These are phyloP conservation scores for Fomitopsis betulina DNA, from an alignment of 1,284 basidiomycete species.

Conservation along the genomic window DNA sequence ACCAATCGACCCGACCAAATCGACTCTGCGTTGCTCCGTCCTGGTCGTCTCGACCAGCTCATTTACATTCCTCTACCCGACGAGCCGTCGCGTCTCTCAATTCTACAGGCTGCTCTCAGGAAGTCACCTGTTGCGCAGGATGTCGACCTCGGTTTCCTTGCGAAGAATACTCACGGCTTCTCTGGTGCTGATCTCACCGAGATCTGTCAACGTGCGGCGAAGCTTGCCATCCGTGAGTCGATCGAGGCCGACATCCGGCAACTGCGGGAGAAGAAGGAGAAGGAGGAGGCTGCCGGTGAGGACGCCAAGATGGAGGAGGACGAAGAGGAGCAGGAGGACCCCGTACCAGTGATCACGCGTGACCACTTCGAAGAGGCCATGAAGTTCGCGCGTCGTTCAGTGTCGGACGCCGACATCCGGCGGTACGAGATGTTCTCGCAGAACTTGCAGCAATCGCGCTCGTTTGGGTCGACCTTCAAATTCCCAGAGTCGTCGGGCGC, in stretches of 20 bases:
- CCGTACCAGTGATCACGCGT: conserved; percentile 92
- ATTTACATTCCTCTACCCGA: conserved; percentile 95
- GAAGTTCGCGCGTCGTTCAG: conserved; percentile 89
- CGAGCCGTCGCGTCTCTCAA: conserved; percentile 87
- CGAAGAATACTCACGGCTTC: conserved; percentile 96
- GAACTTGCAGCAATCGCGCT: conserved; percentile 86
- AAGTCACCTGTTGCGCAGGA: conserved; percentile 88
- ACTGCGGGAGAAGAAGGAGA: conserved; percentile 78
- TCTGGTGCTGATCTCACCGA: conserved; percentile 99
- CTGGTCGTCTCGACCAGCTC: conserved; percentile 95
- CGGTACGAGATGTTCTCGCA: conserved; percentile 91
- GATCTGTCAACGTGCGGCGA: conserved; percentile 97
- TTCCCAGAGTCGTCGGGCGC: conserved; percentile 83
- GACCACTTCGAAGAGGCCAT: conserved; percentile 98
- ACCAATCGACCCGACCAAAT: conserved; percentile 99
- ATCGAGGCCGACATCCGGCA: conserved; percentile 91
- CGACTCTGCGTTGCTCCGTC: conserved; percentile 94
- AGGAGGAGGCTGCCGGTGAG: conserved; percentile 66
- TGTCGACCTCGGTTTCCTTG: conserved; percentile 85
- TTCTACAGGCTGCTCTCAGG: conserved; percentile 88
- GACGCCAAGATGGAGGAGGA: conserved; percentile 77
- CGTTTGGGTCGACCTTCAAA: conserved; percentile 88
- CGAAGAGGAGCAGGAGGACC: conserved; percentile 79
- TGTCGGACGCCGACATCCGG: conserved; percentile 93
- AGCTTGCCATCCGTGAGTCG: conserved; percentile 91